phyloP scores from a whole-genome alignment of 2,329 filamentous ascomycete species.

The Aureobasidium pullulans region DNA sequence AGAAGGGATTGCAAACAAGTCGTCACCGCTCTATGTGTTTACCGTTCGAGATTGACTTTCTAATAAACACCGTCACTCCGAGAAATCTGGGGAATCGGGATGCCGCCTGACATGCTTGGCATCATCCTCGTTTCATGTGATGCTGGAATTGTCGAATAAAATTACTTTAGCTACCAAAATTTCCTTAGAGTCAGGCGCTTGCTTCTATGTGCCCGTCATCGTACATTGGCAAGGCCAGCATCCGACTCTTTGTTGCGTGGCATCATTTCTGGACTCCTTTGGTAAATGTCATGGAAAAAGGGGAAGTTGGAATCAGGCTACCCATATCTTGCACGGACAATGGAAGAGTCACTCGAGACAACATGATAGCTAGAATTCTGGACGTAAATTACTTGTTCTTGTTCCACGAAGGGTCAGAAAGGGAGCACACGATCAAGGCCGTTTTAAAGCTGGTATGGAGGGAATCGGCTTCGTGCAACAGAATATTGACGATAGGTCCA shows the following conservation, averaged over 20 bases:
- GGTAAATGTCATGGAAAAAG: background rate
- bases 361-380: too few relatives aligned
- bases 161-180: background rate
- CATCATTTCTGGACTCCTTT: too few relatives aligned
- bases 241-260: too few relatives aligned
- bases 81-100: background rate
- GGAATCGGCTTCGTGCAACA: background rate
- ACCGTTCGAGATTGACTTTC: background rate
- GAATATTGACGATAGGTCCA: background rate
- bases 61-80: background rate
- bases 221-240: background rate
- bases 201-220: background rate
- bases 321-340: background rate
- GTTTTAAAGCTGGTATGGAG: too few relatives aligned
- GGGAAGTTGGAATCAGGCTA: background rate
- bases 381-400: too few relatives aligned
- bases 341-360: too few relatives aligned
- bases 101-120: background rate
- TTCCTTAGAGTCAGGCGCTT: background rate
- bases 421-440: too few relatives aligned
- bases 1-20: background rate
- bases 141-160: background rate
- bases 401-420: too few relatives aligned
- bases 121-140: background rate
- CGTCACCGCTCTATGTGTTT: slow-evolving; percentile 10